A percentile compares a stretch with the other conserved stretches of the same genome.
phyloP scores from a whole-genome alignment of 805 yeast species.

The Candida endomychidarum region DNA sequence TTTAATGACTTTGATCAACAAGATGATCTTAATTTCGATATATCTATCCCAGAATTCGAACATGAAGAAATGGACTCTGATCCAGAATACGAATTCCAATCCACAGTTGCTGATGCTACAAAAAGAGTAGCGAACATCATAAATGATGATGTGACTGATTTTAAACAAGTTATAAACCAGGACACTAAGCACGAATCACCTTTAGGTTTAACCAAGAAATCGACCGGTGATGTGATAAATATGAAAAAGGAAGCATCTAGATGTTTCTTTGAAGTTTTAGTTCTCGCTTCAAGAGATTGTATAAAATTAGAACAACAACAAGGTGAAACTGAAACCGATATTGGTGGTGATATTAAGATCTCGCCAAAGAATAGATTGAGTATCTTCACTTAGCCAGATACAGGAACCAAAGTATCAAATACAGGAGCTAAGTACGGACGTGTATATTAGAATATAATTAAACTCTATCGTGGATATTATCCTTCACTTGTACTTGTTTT shows the following conservation, averaged over 20 bases:
- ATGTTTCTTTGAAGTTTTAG: conserved; percentile 79
- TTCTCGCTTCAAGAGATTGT: conserved; percentile 76
- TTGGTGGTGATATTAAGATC: conserved; percentile 62
- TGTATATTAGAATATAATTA: conserved; percentile 6
- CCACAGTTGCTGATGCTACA: conserved; percentile 35
- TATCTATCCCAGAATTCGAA: conserved; percentile 24
- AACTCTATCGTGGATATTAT: conserved; percentile 15
- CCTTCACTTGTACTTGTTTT: conserved; percentile 4
- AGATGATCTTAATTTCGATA: conserved; percentile 19
- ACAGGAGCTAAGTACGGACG: too few species aligned
- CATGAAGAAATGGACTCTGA: conserved; percentile 11
- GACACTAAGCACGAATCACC: conserved; percentile 37
- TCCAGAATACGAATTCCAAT: conserved; percentile 8
- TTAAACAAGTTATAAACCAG: conserved; percentile 13
- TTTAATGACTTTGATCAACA: conserved; percentile 5
- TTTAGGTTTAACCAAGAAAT: conserved; percentile 49
- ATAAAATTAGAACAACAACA: conserved; percentile 57
- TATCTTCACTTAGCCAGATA: conserved; percentile 20
- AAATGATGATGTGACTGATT: conserved; percentile 25
- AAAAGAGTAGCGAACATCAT: conserved; percentile 52
- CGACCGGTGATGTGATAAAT: conserved; percentile 27
- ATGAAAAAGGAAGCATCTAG: conserved; percentile 62
- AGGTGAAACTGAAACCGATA: conserved; percentile 19
- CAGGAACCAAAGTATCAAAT: too few species aligned
- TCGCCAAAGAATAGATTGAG: conserved; percentile 41